Percentiles rank a stretch among this genome's conserved stretches.
These are phyloP conservation scores for Pyrenophora graminea DNA, from an alignment of 2,329 filamentous ascomycete species.

Conservation along the genomic window DNA sequence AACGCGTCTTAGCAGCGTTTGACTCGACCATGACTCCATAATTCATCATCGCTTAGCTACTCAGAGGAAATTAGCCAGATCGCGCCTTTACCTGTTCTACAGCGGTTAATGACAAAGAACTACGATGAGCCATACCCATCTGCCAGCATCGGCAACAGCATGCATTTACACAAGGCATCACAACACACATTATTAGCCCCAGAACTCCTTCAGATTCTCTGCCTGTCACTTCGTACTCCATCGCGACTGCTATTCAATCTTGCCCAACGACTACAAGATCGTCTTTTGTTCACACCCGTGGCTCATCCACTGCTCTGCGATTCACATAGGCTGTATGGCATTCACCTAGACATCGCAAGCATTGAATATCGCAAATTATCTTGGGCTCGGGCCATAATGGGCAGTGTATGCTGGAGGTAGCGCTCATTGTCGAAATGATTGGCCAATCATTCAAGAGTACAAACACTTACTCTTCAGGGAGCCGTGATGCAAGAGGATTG, in stretches of 20 bases:
- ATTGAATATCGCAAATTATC: slow-evolving; percentile 58
- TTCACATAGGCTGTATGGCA: slow-evolving; percentile 53
- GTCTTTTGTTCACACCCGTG: slow-evolving; percentile 50
- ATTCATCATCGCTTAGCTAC: too few relatives aligned
- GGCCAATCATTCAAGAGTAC: slow-evolving; percentile 49
- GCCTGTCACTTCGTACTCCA: slow-evolving; percentile 60
- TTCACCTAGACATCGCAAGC: slow-evolving; percentile 59
- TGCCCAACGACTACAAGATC: slow-evolving; percentile 55
- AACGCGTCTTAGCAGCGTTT: too few relatives aligned
- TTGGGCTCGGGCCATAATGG: slow-evolving; percentile 55
- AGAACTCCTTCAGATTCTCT: slow-evolving; percentile 54
- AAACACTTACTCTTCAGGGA: slow-evolving; percentile 18
- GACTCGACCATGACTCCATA: too few relatives aligned
- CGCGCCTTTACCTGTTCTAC: too few relatives aligned
- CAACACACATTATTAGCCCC: too few relatives aligned
- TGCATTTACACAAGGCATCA: too few relatives aligned
- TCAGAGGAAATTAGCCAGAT: too few relatives aligned
- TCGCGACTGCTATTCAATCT: slow-evolving; percentile 58
- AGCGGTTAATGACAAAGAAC: too few relatives aligned
- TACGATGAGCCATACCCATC: neutral
- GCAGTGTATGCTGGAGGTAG: slow-evolving; percentile 58
- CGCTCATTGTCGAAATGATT: slow-evolving; percentile 62
- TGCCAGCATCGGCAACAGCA: too few relatives aligned
- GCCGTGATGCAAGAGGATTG: neutral
- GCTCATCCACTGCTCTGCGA: slow-evolving; percentile 55